These are phyloP conservation scores for Solanum chacoense DNA, from an alignment of 305 asterid genomes.

Conservation along the genomic window DNA sequence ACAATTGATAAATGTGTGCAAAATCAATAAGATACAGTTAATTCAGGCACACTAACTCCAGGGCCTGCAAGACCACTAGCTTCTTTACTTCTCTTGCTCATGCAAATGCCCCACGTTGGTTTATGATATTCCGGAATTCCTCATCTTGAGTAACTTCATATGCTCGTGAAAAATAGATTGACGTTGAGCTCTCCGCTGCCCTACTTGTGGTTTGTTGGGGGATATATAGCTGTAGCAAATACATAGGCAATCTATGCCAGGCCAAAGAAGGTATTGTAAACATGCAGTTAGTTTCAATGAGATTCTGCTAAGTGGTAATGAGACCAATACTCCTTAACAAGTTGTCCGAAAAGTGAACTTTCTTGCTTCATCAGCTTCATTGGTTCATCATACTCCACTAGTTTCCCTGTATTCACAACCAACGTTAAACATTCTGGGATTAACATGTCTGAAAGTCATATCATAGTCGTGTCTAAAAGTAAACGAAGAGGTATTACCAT, in stretches of 20 bases:
- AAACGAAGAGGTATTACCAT: slow-evolving; percentile 35
- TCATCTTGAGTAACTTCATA: neutral
- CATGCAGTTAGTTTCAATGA: slow-evolving; percentile 5
- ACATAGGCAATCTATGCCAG: neutral
- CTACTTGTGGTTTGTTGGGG: neutral
- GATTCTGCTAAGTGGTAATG: slow-evolving; percentile 43
- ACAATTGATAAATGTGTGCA: neutral
- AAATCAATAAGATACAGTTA: neutral
- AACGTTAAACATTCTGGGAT: neutral
- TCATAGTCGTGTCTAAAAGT: neutral
- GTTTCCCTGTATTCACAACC: slow-evolving; percentile 34
- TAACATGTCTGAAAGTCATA: neutral
- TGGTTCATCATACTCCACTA: slow-evolving; percentile 83
- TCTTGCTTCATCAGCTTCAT: slow-evolving; percentile 64
- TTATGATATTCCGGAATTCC: neutral
- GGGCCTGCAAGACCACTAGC: neutral
- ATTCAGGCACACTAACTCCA: neutral
- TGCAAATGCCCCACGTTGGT: neutral
- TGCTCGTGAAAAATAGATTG: neutral
- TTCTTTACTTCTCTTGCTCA: neutral
- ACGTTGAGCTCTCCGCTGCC: neutral
- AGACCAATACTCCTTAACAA: slow-evolving; percentile 86
- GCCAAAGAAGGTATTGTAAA: neutral
- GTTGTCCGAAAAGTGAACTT: slow-evolving; percentile 63
- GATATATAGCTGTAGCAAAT: neutral